Evolutionary conservation across 192 early-diverging fungal species (phyloP).

Genomic region (Fimicolochytrium jonesii): DNA sequence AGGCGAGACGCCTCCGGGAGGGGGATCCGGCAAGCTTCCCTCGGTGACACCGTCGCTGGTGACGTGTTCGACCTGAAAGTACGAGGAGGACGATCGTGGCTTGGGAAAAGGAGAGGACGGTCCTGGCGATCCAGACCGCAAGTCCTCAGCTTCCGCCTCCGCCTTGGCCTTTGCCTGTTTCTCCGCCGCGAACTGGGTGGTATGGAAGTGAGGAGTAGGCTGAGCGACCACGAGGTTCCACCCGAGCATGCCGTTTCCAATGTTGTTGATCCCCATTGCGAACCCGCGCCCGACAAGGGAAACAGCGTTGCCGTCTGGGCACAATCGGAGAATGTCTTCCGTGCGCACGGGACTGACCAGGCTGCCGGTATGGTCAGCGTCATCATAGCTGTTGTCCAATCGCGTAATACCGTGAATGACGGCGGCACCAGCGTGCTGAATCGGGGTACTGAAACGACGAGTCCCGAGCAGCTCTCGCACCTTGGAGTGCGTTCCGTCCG

Average conservation of each 20-base stretch:
- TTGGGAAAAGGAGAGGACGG: too few species aligned
- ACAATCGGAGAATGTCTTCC: constrained; percentile 34
- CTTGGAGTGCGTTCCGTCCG: constrained; percentile 46
- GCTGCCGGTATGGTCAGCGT: constrained; percentile 11
- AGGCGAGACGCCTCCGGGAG: not conserved
- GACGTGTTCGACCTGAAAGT: constrained; percentile 13
- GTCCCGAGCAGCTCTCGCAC: constrained; percentile 38
- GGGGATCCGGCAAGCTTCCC: not conserved
- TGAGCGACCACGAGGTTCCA: constrained; percentile 49
- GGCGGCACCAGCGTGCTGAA: constrained; percentile 34
- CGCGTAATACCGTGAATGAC: constrained; percentile 43
- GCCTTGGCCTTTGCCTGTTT: not conserved
- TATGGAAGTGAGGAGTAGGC: constrained; percentile 29
- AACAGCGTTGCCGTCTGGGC: constrained; percentile 34
- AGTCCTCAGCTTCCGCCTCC: not conserved
- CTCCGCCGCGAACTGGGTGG: constrained; percentile 18
- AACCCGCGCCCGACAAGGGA: constrained; percentile 33
- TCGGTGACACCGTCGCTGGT: constrained; percentile 8
- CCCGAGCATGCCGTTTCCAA: constrained; percentile 49
- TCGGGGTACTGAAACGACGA: constrained; percentile 13
- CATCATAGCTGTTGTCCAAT: not conserved
- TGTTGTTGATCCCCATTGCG: constrained; percentile 44
- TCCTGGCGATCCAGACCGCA: too few species aligned
- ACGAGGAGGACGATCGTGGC: not conserved
- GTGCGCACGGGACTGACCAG: constrained; percentile 27